Percentiles rank a stretch among this genome's conserved stretches.
phyloP scores from a whole-genome alignment of 495 filamentous ascomycete species.

The Penicillium dipodomyicola region DNA sequence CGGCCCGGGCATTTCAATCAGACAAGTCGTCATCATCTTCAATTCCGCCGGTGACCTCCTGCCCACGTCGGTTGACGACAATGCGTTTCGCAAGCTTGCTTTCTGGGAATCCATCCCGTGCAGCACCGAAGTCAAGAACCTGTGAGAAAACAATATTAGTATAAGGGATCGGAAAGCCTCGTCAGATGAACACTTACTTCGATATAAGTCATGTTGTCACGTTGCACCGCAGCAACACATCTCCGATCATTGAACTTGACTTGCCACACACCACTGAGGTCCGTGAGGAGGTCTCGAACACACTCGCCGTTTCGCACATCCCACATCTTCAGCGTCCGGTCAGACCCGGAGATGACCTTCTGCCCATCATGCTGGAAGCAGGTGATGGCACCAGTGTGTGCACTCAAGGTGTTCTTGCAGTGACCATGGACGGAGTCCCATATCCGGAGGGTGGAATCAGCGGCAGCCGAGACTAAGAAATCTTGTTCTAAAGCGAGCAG shows the following conservation, averaged over 20 bases:
- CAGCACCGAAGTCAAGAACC: slow-evolving; percentile 91
- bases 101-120: slow-evolving; percentile 72
- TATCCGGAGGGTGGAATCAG: slow-evolving; percentile 91
- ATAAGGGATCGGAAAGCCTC: not conserved
- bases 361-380: slow-evolving; percentile 98
- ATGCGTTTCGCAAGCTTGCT: slow-evolving; percentile 77
- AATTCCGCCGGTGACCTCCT: slow-evolving; percentile 35
- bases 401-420: slow-evolving; percentile 83
- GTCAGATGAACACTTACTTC: slow-evolving; percentile 64
- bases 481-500: slow-evolving; percentile 85
- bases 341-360: slow-evolving; percentile 94
- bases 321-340: slow-evolving; percentile 98
- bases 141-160: slow-evolving; percentile 28
- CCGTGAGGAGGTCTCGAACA: slow-evolving; percentile 91
- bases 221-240: slow-evolving; percentile 95
- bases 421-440: slow-evolving; percentile 95
- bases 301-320: slow-evolving; percentile 89
- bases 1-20: slow-evolving; percentile 17
- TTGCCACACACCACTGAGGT: slow-evolving; percentile 96
- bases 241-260: slow-evolving; percentile 94
- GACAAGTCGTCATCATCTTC: slow-evolving; percentile 46
- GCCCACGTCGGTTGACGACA: slow-evolving; percentile 63
- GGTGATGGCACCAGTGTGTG: slow-evolving; percentile 95
- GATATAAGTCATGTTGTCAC: slow-evolving; percentile 87
- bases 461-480: slow-evolving; percentile 88